These are phyloP conservation scores for Prunus mongolica DNA, from an alignment of 306 rosid species.

Conservation along the genomic window DNA sequence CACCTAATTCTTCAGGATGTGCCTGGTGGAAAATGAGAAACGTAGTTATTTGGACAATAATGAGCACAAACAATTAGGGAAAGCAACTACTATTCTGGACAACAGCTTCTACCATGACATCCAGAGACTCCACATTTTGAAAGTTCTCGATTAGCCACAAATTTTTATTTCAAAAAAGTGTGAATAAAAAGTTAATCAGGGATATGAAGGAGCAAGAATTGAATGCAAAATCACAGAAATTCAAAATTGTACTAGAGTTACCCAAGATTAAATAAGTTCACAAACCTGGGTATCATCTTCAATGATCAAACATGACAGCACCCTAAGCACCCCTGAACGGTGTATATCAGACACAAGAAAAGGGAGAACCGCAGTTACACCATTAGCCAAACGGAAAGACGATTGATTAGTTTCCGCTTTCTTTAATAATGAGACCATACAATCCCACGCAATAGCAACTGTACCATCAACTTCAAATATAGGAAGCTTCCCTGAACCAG, in stretches of 20 bases:
- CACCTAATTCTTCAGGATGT: slow-evolving; percentile 91
- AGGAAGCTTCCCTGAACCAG: slow-evolving; percentile 83
- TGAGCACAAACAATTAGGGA: slow-evolving; percentile 17
- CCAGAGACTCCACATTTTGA: background rate
- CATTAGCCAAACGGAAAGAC: slow-evolving; percentile 80
- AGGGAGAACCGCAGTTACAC: slow-evolving; percentile 75
- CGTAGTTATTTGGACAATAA: slow-evolving; percentile 21
- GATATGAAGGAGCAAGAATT: background rate
- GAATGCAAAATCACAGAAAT: background rate
- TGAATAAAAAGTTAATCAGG: background rate
- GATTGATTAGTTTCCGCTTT: slow-evolving; percentile 89
- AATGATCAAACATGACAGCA: slow-evolving; percentile 79
- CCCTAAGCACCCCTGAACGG: slow-evolving; percentile 87
- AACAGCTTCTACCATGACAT: slow-evolving; percentile 3
- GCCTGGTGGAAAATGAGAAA: slow-evolving; percentile 49
- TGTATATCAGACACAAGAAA: slow-evolving; percentile 79
- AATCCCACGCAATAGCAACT: slow-evolving; percentile 89
- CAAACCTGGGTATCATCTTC: slow-evolving; percentile 89
- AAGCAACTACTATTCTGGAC: slow-evolving; percentile 2
- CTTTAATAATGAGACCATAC: slow-evolving; percentile 85
- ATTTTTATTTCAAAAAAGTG: background rate
- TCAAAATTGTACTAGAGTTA: background rate
- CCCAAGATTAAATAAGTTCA: slow-evolving; percentile 3
- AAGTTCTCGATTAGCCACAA: background rate
- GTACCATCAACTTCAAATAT: slow-evolving; percentile 83